Evolutionary conservation across 2,329 filamentous ascomycete genomes (phyloP).

Genomic region (Gaeumannomyces tritici): DNA sequence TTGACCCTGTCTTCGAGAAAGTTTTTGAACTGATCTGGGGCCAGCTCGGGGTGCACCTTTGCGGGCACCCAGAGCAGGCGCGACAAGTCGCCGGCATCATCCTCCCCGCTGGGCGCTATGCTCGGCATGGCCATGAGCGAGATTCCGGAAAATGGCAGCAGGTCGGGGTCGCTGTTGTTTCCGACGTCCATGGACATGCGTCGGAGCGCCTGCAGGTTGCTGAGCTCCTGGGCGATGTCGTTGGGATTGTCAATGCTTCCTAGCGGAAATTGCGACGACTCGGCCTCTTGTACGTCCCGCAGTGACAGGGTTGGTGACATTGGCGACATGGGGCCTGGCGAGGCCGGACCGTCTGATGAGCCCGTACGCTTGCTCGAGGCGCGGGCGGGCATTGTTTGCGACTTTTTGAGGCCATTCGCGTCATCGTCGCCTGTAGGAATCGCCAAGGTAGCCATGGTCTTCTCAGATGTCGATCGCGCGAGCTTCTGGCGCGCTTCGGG

Average conservation of each 20-base stretch:
- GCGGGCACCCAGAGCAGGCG: constrained; percentile 94
- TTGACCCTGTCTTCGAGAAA: constrained; percentile 92
- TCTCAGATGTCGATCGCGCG: constrained; percentile 36
- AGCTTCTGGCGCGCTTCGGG: constrained; percentile 30
- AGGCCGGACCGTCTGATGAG: constrained; percentile 26
- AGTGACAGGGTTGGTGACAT: constrained; percentile 43
- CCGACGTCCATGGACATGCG: constrained; percentile 91
- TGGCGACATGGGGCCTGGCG: constrained; percentile 26
- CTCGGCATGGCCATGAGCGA: constrained; percentile 61
- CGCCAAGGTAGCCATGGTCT: constrained; percentile 17
- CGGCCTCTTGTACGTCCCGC: constrained; percentile 43
- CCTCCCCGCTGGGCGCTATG: constrained; percentile 60
- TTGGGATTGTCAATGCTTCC: constrained; percentile 85
- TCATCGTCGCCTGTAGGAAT: constrained; percentile 21
- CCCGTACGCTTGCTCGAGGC: constrained; percentile 29
- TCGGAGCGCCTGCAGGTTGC: constrained; percentile 81
- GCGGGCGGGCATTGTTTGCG: constrained; percentile 29
- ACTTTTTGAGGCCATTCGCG: constrained; percentile 26
- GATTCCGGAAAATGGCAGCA: constrained; percentile 61
- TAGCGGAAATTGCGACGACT: constrained; percentile 69
- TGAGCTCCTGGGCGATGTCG: constrained; percentile 84
- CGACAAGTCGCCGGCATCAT: constrained; percentile 81
- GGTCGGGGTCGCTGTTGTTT: constrained; percentile 62
- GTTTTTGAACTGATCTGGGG: constrained; percentile 91
- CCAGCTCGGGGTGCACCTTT: constrained; percentile 85